Conservation (phyloP, 2,329 filamentous ascomycete genomes). For the Fusarium begoniae region DNA sequence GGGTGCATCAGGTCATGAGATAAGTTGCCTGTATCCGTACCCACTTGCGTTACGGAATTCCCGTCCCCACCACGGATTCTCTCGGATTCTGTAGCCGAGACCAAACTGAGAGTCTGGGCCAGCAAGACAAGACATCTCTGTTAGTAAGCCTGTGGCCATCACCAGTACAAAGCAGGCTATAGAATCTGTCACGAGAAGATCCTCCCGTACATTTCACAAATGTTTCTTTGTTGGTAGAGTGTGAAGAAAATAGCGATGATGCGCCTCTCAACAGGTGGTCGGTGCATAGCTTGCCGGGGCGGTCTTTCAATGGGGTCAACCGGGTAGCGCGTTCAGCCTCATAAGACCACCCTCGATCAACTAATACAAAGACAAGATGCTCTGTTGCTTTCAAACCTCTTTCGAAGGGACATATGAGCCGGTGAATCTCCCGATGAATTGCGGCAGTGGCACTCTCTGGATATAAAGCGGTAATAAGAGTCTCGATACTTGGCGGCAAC, state of each 20-base stretch:
- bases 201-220: rapidly evolving
- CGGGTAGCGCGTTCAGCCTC: neutral
- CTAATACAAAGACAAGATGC: too few relatives aligned
- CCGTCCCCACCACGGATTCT: slow-evolving; percentile 10
- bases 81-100: neutral
- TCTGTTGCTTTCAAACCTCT: neutral
- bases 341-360: too few relatives aligned
- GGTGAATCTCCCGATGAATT: neutral
- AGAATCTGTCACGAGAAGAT: rapidly evolving
- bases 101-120: neutral
- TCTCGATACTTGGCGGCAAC: neutral
- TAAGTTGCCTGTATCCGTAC: neutral
- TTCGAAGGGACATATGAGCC: neutral
- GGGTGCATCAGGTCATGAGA: neutral
- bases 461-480: neutral
- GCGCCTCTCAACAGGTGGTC: neutral
- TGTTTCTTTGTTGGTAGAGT: rapidly evolving
- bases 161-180: rapidly evolving
- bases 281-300: neutral
- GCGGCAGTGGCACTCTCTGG: neutral
- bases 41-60: neutral
- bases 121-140: neutral
- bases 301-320: too few relatives aligned
- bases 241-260: neutral
- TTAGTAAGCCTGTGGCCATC: rapidly evolving